Evolutionary conservation across 805 yeast genomes (phyloP), one percentile per base, ranked within the genome.

Genomic region (Debaryomyces maramus): DNA sequence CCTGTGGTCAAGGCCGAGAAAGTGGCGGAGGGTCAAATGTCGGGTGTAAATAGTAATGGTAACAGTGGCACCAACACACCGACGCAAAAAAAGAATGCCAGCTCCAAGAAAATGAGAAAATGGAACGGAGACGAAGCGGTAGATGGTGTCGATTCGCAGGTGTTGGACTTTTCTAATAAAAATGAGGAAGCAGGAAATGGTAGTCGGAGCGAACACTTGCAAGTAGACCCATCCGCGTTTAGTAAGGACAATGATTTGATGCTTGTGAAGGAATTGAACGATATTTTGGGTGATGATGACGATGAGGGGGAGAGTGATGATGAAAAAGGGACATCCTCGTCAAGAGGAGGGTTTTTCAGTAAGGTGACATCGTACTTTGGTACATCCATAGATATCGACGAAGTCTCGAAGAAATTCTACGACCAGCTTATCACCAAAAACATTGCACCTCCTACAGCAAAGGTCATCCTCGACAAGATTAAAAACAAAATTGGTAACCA

Each of bases 361-460:
- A 68, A 65, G 38, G 42, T 70, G 13, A 32, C 66, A 0, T 61
- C 69, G 3, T 70, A 61, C 41, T 67, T 70, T 28, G 73, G 73
- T 4, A 52, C 63, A 3, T 51, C 63, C 0, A 56, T 60, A 3
- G 57, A 89, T 54, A 69, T 91, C 41, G 74, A 74, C 27, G 79
- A 81, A 31, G 81, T 88, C 2, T 65, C 86, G 16, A 72, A 72
- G 28, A 78, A 81, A 32, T 75, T 93, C 63, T 75, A 79, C 39
- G 85, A 86, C 42, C 95, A 88, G 52, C 69, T 91, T 40, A 78
- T 93, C 45, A 73, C 83, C 46, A 91, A 90, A 53, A 91, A 91
- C 53, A 93, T 91, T 22, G 93, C 97, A 3, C 93, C 95, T 8
- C 86, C 85, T 42, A 95, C 89, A 2, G 93, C 98, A 0, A 79